These are phyloP conservation scores for Alisma plantagoaquatica DNA, from an alignment of 106 monocot genomes.

Conservation along the genomic window DNA sequence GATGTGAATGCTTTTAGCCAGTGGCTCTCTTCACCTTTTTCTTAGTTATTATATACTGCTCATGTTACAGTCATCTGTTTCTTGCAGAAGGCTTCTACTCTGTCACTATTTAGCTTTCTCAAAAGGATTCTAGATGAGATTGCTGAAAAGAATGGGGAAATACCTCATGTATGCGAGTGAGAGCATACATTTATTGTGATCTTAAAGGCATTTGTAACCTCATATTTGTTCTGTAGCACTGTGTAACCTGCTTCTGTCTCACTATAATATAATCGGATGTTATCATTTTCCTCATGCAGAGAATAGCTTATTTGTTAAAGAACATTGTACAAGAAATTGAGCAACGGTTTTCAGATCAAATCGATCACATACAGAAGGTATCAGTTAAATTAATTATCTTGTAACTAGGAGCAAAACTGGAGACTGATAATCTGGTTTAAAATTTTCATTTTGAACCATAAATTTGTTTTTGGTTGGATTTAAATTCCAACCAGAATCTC, in stretches of 20 bases:
- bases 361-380: conserved; percentile 60
- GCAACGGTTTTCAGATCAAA: conserved; percentile 50
- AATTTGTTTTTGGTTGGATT: not conserved
- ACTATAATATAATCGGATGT: too few relatives aligned
- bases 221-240: too few relatives aligned
- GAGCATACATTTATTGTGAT: not conserved
- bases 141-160: conserved; percentile 62
- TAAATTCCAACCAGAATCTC: too few relatives aligned
- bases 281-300: conserved; percentile 17
- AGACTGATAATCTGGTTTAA: too few relatives aligned
- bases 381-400: conserved; percentile 5
- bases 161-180: conserved; percentile 73
- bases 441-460: too few relatives aligned
- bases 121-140: conserved; percentile 82
- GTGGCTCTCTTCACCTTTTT: not conserved
- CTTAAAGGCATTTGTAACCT: not conserved
- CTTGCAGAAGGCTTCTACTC: conserved; percentile 79
- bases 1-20: conserved; percentile 41
- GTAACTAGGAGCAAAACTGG: too few relatives aligned
- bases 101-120: conserved; percentile 61
- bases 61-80: not conserved
- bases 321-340: conserved; percentile 63
- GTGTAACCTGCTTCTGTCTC: too few relatives aligned
- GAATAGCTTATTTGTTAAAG: conserved; percentile 45
- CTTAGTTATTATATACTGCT: not conserved